These are phyloP conservation scores for Porcisia deanei DNA, from an alignment of 208 protist genomes.

Conservation along the genomic window DNA sequence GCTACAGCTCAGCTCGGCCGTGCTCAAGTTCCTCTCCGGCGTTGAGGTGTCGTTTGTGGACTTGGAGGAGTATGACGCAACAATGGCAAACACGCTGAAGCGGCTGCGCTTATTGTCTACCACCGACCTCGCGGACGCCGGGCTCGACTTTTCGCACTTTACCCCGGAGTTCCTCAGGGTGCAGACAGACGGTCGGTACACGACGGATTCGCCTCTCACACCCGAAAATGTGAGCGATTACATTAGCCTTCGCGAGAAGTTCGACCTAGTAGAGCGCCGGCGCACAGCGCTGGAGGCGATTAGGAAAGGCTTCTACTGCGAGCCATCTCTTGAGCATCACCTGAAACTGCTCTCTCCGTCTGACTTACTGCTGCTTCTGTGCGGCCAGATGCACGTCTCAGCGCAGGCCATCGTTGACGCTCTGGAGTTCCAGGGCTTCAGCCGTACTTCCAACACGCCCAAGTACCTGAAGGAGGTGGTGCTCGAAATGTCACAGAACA, in stretches of 20 bases:
- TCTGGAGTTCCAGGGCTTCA: constrained; percentile 64
- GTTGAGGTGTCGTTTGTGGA: constrained; percentile 46
- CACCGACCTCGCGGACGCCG: constrained; percentile 41
- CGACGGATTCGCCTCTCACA: constrained; percentile 34
- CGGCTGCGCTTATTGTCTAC: constrained; percentile 51
- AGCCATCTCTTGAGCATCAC: constrained; percentile 41
- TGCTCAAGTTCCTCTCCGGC: constrained; percentile 66
- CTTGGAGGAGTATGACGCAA: constrained; percentile 65
- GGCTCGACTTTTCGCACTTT: constrained; percentile 57
- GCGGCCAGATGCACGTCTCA: constrained; percentile 57
- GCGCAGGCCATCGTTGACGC: constrained; percentile 49
- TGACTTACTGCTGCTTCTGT: constrained; percentile 62
- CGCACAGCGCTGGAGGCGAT: constrained; percentile 44
- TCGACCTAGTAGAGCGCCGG: constrained; percentile 45
- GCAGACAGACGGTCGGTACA: constrained; percentile 39
- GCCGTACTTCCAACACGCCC: constrained; percentile 48
- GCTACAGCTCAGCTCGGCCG: constrained; percentile 55
- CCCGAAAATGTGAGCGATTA: constrained; percentile 62
- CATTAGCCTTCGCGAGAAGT: constrained; percentile 52
- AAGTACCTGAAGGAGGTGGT: constrained; percentile 51
- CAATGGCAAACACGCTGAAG: constrained; percentile 49
- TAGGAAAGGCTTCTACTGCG: constrained; percentile 50
- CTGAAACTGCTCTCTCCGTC: constrained; percentile 59
- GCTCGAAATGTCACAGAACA: constrained; percentile 63
- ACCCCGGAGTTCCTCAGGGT: constrained; percentile 31